Evolutionary conservation across 495 filamentous ascomycete species (phyloP).

Genomic region (Cercophora scortea): DNA sequence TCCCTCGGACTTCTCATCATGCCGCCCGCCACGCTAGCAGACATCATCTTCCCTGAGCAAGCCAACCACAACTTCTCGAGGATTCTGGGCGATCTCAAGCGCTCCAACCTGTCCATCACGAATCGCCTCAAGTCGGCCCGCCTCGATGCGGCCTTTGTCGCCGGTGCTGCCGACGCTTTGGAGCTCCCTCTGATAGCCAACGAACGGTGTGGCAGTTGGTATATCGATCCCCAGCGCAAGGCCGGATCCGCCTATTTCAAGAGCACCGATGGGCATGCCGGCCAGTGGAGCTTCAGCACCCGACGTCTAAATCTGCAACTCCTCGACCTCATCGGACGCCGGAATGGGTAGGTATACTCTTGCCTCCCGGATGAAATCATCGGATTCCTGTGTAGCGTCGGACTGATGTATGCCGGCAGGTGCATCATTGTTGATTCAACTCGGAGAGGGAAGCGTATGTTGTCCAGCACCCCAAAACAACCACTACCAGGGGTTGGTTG

Average conservation of each 20-base stretch:
- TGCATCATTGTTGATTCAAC: conserved; percentile 96
- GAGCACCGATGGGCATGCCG: conserved; percentile 89
- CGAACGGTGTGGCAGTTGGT: conserved; percentile 93
- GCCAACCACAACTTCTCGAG: conserved; percentile 46
- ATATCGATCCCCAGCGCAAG: conserved; percentile 62
- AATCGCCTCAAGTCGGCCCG: conserved; percentile 74
- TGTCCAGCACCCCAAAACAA: background rate
- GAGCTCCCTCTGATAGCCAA: conserved; percentile 81
- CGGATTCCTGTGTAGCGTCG: background rate
- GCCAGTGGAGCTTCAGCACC: conserved; percentile 81
- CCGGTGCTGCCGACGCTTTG: conserved; percentile 40
- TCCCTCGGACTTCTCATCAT: conserved; percentile 3
- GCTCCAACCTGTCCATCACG: conserved; percentile 64
- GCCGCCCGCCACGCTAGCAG: conserved; percentile 21
- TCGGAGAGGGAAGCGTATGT: conserved; percentile 69
- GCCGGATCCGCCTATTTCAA: conserved; percentile 84
- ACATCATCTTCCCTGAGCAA: conserved; percentile 39
- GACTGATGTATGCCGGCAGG: conserved; percentile 27
- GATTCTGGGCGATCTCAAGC: conserved; percentile 53
- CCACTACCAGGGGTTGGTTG: background rate
- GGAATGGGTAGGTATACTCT: conserved; percentile 51
- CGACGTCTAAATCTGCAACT: conserved; percentile 79
- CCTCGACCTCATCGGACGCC: conserved; percentile 48
- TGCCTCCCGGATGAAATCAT: background rate
- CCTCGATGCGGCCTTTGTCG: conserved; percentile 60